Conservation (phyloP, 768 basidiomycete genomes). For the Boletus subcaerulescens region DNA sequence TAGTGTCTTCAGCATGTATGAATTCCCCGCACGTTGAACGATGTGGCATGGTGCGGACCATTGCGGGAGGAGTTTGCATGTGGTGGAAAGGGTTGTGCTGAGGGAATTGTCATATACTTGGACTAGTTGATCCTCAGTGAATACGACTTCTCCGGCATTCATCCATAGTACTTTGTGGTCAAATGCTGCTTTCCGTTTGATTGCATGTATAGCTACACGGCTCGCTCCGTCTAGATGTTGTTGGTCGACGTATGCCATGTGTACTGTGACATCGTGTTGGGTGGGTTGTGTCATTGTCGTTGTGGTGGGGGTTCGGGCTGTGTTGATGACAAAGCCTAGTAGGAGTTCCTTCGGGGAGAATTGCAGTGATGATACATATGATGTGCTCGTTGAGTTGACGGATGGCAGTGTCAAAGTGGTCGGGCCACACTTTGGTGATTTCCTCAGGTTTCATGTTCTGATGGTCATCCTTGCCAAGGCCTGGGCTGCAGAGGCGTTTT, state of each 20-base stretch:
- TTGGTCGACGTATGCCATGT: neutral
- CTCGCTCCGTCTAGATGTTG: neutral
- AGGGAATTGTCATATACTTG: conserved; percentile 29
- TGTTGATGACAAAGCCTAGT: neutral
- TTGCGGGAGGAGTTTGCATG: conserved; percentile 29
- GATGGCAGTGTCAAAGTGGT: neutral
- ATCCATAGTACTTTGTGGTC: conserved; percentile 8
- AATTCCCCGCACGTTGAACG: neutral
- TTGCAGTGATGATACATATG: neutral
- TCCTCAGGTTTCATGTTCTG: neutral
- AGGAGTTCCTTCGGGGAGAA: neutral
- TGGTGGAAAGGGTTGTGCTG: conserved; percentile 21
- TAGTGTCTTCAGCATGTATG: too few relatives aligned
- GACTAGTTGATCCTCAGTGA: conserved; percentile 28
- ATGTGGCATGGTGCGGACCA: conserved; percentile 31
- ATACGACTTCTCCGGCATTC: conserved; percentile 1
- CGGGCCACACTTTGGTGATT: neutral
- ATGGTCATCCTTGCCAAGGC: conserved; percentile 23
- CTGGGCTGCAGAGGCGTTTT: conserved; percentile 33
- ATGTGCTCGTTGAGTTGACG: neutral
- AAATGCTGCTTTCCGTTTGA: conserved; percentile 26
- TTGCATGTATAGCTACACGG: conserved; percentile 9
- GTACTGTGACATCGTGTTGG: neutral
- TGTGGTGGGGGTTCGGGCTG: neutral
- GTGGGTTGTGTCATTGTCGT: neutral